Evolutionary conservation across 2,329 filamentous ascomycete genomes (phyloP), one percentile per base, ranked within the genome.

Genomic region (Aspergillus arachidicola): DNA sequence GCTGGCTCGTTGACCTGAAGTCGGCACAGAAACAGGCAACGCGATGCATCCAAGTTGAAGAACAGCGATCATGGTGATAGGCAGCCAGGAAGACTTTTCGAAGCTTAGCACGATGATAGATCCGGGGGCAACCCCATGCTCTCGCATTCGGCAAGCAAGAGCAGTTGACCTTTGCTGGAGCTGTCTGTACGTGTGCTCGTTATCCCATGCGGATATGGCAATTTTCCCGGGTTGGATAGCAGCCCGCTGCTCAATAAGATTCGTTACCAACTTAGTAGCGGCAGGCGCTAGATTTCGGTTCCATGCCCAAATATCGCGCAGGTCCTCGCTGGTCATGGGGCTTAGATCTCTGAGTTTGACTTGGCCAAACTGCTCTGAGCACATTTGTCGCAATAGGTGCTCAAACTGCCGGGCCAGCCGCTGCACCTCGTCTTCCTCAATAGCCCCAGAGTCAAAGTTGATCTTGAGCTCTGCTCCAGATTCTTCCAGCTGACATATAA

Each of bases 101-200:
- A 63, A 62, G 38, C 53, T 60, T 2, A 64, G 41, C 9, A 62
- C 58, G 4, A 68, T 58, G 16, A 64, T 57, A 3, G 21, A 10
- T 12, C 60, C 58, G 1, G 55, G 34, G 16, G 34, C 65, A 30
- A 76, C 64, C 34, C 72, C 71, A 21, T 71, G 67, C 2, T 68
- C 70, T 7, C 62, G 66, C n/a, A 75, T 58, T 32, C 71, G 66
- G 30, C 70, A 69, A 14, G 71, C 66, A 51, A 58, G 66, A 62
- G 10, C 69, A 67, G 28, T 74, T 66, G 45, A 72, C 66, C 76
- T 67, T 9, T 58, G 66, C 12, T 64, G 62, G 6, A 66, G 46
- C 21, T 64, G 53, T 4, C 50, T 10, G 38, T 64, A 67, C 2
- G 61, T 59, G 14, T 61, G 55, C 4, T 60, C 48, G 19, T 57